Conservation (phyloP, 441 rosid genomes). For the Euphorbia schlechtendalii region DNA sequence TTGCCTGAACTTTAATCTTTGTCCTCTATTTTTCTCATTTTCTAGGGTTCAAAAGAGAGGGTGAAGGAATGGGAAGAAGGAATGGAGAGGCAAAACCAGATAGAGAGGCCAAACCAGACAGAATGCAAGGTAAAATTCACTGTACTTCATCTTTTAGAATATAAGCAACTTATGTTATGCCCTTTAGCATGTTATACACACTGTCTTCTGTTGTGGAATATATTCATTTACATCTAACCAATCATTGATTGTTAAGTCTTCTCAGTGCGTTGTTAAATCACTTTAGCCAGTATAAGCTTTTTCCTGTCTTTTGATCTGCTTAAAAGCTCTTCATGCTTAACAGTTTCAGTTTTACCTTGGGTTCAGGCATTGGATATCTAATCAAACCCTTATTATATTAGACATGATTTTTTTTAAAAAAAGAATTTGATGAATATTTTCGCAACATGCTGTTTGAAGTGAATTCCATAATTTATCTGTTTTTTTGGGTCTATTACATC, state of each 20-base stretch:
- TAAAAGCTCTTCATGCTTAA: background rate
- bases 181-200: background rate
- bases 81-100: background rate
- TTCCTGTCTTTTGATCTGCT: background rate
- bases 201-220: background rate
- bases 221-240: background rate
- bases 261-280: background rate
- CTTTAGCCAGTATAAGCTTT: background rate
- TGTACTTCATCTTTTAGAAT: background rate
- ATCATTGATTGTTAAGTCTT: background rate
- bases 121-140: constrained; percentile 75
- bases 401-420: background rate
- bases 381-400: background rate
- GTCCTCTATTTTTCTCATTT: background rate
- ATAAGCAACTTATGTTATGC: background rate
- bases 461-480: background rate
- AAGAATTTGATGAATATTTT: background rate
- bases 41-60: constrained; percentile 49
- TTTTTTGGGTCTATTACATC: constrained; percentile 2
- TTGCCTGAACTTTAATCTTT: background rate
- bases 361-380: background rate
- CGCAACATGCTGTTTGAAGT: too few species aligned
- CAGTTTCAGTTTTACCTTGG: background rate
- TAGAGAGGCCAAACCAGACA: constrained; percentile 40
- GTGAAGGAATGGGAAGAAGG: constrained; percentile 50